A percentile compares a stretch with the other conserved stretches of the same genome.
phyloP scores from a whole-genome alignment of 148 eudicot species.

The Amaranthus cruentus region DNA sequence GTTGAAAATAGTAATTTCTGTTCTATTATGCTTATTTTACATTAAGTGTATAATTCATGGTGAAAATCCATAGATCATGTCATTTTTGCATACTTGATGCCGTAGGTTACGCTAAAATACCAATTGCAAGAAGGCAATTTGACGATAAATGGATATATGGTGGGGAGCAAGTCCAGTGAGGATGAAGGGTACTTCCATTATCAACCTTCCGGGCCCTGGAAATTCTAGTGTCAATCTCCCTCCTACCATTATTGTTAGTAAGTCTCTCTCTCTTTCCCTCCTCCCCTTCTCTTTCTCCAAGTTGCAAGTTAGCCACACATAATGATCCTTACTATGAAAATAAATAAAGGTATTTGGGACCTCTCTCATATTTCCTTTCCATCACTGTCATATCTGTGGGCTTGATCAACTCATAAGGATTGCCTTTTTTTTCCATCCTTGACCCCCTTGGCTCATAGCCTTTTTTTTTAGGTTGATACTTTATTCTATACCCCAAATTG shows the following conservation, averaged over 20 bases:
- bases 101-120: constrained; percentile 10
- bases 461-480: constrained; percentile 4
- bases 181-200: constrained; percentile 44
- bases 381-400: constrained; percentile 21
- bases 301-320: constrained; percentile 22
- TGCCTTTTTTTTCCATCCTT: constrained; percentile 13
- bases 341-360: constrained; percentile 20
- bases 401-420: constrained; percentile 18
- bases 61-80: background rate
- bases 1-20: no score
- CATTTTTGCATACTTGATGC: constrained; percentile 6
- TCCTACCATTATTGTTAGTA: constrained; percentile 29
- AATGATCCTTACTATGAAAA: constrained; percentile 20
- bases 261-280: constrained; percentile 14
- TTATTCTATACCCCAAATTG: background rate
- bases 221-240: constrained; percentile 28
- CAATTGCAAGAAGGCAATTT: constrained; percentile 9
- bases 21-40: background rate
- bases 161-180: constrained; percentile 43
- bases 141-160: constrained; percentile 21
- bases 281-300: constrained; percentile 17
- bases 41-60: background rate
- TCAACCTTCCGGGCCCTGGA: constrained; percentile 29
- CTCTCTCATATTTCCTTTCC: constrained; percentile 18
- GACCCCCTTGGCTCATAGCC: constrained; percentile 7